Evolutionary conservation across 2,329 filamentous ascomycete genomes (phyloP).

Genomic region (Fusarium nurragi): DNA sequence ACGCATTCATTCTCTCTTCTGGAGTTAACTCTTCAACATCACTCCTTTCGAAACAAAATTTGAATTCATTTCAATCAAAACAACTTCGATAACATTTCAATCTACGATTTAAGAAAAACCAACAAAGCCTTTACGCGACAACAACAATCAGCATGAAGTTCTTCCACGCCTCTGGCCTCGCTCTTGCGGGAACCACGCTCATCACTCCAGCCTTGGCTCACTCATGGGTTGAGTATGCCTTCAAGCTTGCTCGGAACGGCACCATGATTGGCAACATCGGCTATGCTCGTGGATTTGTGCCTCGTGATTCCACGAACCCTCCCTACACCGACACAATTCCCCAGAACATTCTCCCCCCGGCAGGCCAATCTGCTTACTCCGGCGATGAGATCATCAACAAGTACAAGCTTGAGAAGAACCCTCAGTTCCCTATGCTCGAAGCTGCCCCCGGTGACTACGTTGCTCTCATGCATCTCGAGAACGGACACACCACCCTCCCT

Average conservation of each 20-base stretch:
- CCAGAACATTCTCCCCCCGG: slow-evolving; percentile 69
- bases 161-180: slow-evolving; percentile 22
- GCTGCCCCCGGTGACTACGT: slow-evolving; percentile 70
- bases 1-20: slow-evolving; percentile 29
- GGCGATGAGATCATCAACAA: slow-evolving; percentile 63
- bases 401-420: slow-evolving; percentile 49
- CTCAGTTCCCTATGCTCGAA: slow-evolving; percentile 69
- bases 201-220: slow-evolving; percentile 64
- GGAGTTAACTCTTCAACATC: slow-evolving; percentile 16
- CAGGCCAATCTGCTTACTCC: slow-evolving; percentile 71
- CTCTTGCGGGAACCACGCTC: slow-evolving; percentile 42
- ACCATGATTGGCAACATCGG: slow-evolving; percentile 76
- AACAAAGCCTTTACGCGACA: slow-evolving; percentile 8
- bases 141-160: slow-evolving; percentile 37
- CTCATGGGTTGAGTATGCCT: slow-evolving; percentile 84
- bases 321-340: slow-evolving; percentile 68
- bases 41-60: slow-evolving; percentile 27
- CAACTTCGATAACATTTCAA: slow-evolving; percentile 5
- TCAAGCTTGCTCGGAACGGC: slow-evolving; percentile 76
- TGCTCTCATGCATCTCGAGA: slow-evolving; percentile 76
- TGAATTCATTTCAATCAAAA: slow-evolving; percentile 21
- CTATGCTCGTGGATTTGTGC: slow-evolving; percentile 76
- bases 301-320: slow-evolving; percentile 60
- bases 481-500: slow-evolving; percentile 76
- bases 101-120: slow-evolving; percentile 4